A percentile compares a stretch with the other conserved stretches of the same genome.
phyloP scores from a whole-genome alignment of 768 basidiomycete genomes.

The Lentinula aciculospora region DNA sequence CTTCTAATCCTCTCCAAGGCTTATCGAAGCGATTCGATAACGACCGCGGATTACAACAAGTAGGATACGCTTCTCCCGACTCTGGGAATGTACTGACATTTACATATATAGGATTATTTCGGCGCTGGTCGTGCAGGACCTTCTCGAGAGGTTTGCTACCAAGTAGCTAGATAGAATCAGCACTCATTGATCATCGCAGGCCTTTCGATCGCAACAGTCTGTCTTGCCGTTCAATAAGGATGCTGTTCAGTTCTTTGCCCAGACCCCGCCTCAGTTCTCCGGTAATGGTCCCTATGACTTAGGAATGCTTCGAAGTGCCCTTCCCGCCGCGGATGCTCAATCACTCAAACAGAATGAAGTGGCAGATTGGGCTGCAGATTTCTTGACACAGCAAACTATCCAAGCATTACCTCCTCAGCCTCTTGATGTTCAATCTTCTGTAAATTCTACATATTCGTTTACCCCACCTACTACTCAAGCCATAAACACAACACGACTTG shows the following conservation, averaged over 20 bases:
- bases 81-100: slow-evolving; percentile 3
- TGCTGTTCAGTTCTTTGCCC: slow-evolving; percentile 58
- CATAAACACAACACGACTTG: background rate
- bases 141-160: slow-evolving; percentile 50
- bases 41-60: slow-evolving; percentile 78
- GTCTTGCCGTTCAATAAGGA: slow-evolving; percentile 52
- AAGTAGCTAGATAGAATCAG: background rate
- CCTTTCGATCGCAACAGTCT: slow-evolving; percentile 52
- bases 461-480: background rate
- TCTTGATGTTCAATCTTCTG: background rate
- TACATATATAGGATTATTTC: slow-evolving; percentile 59
- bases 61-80: slow-evolving; percentile 21
- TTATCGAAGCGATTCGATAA: slow-evolving; percentile 76
- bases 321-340: slow-evolving; percentile 27
- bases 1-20: slow-evolving; percentile 75
- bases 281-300: slow-evolving; percentile 50
- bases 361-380: slow-evolving; percentile 10
- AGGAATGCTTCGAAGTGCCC: slow-evolving; percentile 42
- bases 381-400: slow-evolving; percentile 11
- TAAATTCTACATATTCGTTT: background rate
- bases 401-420: background rate
- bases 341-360: background rate
- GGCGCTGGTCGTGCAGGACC: slow-evolving; percentile 53
- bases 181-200: slow-evolving; percentile 26
- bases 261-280: slow-evolving; percentile 27